phyloP scores from a whole-genome alignment of 2,329 filamentous ascomycete species.

The Trichoderma polysporum region DNA sequence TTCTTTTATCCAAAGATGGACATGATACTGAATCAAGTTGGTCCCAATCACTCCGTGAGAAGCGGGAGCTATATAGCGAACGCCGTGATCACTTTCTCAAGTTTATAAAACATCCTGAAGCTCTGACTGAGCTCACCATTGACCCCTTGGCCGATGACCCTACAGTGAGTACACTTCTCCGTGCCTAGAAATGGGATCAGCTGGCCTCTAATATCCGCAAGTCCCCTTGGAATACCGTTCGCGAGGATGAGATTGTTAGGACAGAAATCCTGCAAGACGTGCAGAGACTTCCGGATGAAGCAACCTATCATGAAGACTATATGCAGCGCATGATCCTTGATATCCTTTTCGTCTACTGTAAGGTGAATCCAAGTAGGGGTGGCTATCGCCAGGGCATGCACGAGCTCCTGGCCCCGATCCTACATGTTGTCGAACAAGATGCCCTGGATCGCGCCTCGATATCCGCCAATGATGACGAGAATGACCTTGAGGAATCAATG shows the following conservation, averaged over 20 bases:
- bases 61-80: slow-evolving; percentile 71
- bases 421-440: slow-evolving; percentile 82
- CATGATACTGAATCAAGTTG: slow-evolving; percentile 59
- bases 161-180: slow-evolving; percentile 41
- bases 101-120: slow-evolving; percentile 81
- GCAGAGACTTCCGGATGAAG: slow-evolving; percentile 85
- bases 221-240: slow-evolving; percentile 89
- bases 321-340: slow-evolving; percentile 83
- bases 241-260: slow-evolving; percentile 78
- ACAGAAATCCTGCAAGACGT: slow-evolving; percentile 94
- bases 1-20: slow-evolving; percentile 72
- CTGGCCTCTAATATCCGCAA: slow-evolving; percentile 36
- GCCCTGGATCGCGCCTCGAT: slow-evolving; percentile 58
- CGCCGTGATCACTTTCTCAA: slow-evolving; percentile 73
- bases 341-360: slow-evolving; percentile 91
- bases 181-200: slow-evolving; percentile 21
- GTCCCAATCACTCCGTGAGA: slow-evolving; percentile 64
- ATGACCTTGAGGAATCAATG: slow-evolving; percentile 52
- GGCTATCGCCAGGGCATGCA: slow-evolving; percentile 99
- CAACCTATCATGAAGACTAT: slow-evolving; percentile 77
- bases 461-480: slow-evolving; percentile 29
- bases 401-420: slow-evolving; percentile 84
- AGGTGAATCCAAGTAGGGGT: slow-evolving; percentile 80
- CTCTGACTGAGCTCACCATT: slow-evolving; percentile 65
- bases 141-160: slow-evolving; percentile 86